Evolutionary conservation across 495 filamentous ascomycete genomes (phyloP).

Genomic region (Staphylotrichum longicolle): DNA sequence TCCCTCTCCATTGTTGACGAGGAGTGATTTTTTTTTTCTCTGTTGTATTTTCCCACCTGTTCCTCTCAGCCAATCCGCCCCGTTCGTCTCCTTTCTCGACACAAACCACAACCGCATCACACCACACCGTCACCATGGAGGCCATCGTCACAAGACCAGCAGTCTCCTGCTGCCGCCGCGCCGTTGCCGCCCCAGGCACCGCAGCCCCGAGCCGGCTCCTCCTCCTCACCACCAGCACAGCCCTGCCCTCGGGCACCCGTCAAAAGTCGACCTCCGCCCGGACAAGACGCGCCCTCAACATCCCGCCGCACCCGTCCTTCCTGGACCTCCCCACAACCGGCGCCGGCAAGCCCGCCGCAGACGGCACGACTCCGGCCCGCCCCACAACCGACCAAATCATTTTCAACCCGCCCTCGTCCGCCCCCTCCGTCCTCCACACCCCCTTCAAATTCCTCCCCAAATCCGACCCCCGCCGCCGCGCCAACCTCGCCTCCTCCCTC

Average conservation of each 20-base stretch:
- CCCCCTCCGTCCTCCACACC: slow-evolving; percentile 78
- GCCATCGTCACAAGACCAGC: slow-evolving; percentile 18
- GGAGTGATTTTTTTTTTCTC: neutral
- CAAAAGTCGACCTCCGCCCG: slow-evolving; percentile 69
- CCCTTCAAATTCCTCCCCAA: slow-evolving; percentile 85
- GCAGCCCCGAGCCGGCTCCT: slow-evolving; percentile 42
- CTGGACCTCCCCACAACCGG: slow-evolving; percentile 34
- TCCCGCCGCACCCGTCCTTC: slow-evolving; percentile 73
- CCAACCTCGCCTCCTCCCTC: slow-evolving; percentile 42
- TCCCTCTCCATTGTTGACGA: neutral
- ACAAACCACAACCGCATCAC: slow-evolving; percentile 5
- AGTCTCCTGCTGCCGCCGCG: slow-evolving; percentile 27
- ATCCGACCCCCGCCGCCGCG: slow-evolving; percentile 65
- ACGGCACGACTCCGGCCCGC: neutral
- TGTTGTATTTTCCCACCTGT: neutral
- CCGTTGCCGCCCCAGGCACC: slow-evolving; percentile 1
- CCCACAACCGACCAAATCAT: slow-evolving; percentile 65
- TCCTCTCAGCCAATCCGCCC: slow-evolving; percentile 1
- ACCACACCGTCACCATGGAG: slow-evolving; percentile 18
- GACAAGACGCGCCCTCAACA: slow-evolving; percentile 66
- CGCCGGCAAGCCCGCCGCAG: too few relatives aligned
- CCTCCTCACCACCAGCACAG: slow-evolving; percentile 20
- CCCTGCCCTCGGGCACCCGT: slow-evolving; percentile 49
- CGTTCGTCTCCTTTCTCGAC: slow-evolving; percentile 3
- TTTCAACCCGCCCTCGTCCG: slow-evolving; percentile 90